Base-by-base conservation (phyloP, 805 yeast genomes). In the Clavispora santaluciae region DNA sequence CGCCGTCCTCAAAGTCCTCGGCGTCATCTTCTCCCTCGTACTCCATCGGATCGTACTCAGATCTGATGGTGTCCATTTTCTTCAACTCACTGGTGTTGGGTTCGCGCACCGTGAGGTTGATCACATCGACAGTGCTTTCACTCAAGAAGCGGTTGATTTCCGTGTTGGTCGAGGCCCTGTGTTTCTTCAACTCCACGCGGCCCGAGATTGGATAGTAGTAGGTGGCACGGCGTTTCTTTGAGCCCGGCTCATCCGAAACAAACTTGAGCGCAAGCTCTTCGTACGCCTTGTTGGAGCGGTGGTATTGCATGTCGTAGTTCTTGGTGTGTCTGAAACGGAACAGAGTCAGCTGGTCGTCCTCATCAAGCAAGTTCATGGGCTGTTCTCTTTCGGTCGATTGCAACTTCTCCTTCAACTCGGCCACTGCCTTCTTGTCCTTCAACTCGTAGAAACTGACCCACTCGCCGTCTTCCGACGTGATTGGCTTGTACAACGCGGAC, bases 191-290 rank as follows among this genome's bases (percentile, higher is more conserved):
- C 50, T 83, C 93, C 33, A 87, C 73, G 51, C 83, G 80, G 25
- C 90, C 88, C 11, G 76, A 68, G 13, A 91, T 67, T 7, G 97
- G 96, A 44, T 84, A 78, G 59, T 84, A 93, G 52, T 74, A 76
- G 3, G 88, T 95, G 7, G 77, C 70, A 20, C 69, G 64, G 23
- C 76, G 63, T 35, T 75, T 76, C 38, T 69, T 73, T 6, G 48
- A 11, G 22, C 35, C 45, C 12, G 45, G 45, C 20, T 48, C 56
- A 35, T 72, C 78, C 6, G 66, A 55, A 5, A 59, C 59, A 50
- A 86, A 78, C 33, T 80, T 75, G 35, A 90, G 65, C 1, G 84
- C 79, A 47, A 90, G 60, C 61, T 90, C 95, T 49, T 81, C 81
- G 58, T 65, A 53, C 28, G 73, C 72, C 43, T 60, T 66, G 51